Percentiles rank a stretch among this genome's conserved stretches.
Conservation (phyloP, 176 grass and related monocot genomes). For the Bothriochloa decipiens region DNA sequence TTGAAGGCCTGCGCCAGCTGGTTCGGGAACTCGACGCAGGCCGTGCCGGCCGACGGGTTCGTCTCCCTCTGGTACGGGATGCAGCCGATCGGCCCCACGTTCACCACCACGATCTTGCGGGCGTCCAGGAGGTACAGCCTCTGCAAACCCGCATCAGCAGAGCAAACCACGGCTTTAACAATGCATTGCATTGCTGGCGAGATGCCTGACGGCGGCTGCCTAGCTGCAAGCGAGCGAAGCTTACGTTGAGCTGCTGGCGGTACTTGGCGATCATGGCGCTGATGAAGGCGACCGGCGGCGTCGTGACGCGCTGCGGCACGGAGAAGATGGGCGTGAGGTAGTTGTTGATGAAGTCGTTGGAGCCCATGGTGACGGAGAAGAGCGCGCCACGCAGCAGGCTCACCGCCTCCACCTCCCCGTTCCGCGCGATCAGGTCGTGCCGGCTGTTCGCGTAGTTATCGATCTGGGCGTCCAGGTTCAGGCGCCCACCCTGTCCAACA, state of each 20-base stretch:
- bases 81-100: conserved; percentile 87
- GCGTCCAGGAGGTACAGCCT: conserved; percentile 80
- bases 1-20: conserved; percentile 72
- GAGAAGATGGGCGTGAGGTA: conserved; percentile 71
- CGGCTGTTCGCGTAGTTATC: conserved; percentile 74
- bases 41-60: conserved; percentile 41
- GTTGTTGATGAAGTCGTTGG: conserved; percentile 97
- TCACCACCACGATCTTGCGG: conserved; percentile 74
- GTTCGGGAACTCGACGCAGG: conserved; percentile 64
- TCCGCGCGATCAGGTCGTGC: conserved; percentile 62
- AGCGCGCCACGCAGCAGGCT: conserved; percentile 58
- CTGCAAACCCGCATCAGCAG: conserved; percentile 26
- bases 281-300: conserved; percentile 58
- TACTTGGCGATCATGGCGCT: conserved; percentile 61
- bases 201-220: not conserved
- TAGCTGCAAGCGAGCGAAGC: not conserved
- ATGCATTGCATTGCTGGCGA: not conserved
- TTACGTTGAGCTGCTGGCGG: conserved; percentile 67
- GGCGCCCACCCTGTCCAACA: conserved; percentile 56
- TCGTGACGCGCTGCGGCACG: conserved; percentile 46
- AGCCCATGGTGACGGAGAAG: conserved; percentile 74
- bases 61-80: conserved; percentile 80
- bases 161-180: not conserved
- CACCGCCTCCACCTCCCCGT: conserved; percentile 44
- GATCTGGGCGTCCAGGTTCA: conserved; percentile 80